Percentiles rank a stretch among this genome's conserved stretches.
Conservation (phyloP, 768 basidiomycete species). For the Collybiopsis confluens region DNA sequence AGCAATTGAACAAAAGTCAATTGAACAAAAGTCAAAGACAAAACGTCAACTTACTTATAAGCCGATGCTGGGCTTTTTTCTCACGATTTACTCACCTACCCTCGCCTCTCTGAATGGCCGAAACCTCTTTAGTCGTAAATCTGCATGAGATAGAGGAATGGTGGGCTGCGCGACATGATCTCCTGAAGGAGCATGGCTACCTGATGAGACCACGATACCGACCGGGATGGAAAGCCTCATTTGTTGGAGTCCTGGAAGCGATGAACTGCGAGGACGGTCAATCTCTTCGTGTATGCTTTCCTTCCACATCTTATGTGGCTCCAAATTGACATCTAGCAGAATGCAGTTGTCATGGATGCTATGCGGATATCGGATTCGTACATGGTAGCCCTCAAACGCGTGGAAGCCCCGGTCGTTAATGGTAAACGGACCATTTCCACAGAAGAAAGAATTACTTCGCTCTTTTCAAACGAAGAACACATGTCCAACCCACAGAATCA, state of each 20-base stretch:
- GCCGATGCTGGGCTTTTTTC: too few species aligned
- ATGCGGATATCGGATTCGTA: slow-evolving; percentile 16
- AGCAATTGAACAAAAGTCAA: too few species aligned
- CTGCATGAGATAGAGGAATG: slow-evolving; percentile 4
- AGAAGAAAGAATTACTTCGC: slow-evolving; percentile 14
- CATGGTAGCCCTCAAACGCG: slow-evolving; percentile 17
- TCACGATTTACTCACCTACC: too few species aligned
- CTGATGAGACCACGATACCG: slow-evolving; percentile 12
- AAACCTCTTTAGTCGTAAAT: too few species aligned
- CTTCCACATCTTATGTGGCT: background rate
- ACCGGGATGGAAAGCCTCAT: slow-evolving; percentile 18
- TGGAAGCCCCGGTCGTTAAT: background rate
- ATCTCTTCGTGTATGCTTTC: background rate
- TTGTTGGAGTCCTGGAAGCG: background rate
- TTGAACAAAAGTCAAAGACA: too few species aligned
- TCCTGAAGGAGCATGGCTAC: slow-evolving; percentile 14
- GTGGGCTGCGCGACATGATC: slow-evolving; percentile 13
- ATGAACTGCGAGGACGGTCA: background rate
- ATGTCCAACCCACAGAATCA: slow-evolving; percentile 22
- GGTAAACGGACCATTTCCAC: background rate
- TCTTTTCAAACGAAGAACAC: slow-evolving; percentile 15
- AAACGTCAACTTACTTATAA: too few species aligned
- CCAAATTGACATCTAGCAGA: background rate
- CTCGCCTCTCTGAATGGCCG: too few species aligned
- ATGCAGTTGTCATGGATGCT: slow-evolving; percentile 13